A percentile compares a stretch with the other conserved stretches of the same genome.
Evolutionary conservation across 1,284 basidiomycete genomes (phyloP).

Genomic region (Irpex sp.): DNA sequence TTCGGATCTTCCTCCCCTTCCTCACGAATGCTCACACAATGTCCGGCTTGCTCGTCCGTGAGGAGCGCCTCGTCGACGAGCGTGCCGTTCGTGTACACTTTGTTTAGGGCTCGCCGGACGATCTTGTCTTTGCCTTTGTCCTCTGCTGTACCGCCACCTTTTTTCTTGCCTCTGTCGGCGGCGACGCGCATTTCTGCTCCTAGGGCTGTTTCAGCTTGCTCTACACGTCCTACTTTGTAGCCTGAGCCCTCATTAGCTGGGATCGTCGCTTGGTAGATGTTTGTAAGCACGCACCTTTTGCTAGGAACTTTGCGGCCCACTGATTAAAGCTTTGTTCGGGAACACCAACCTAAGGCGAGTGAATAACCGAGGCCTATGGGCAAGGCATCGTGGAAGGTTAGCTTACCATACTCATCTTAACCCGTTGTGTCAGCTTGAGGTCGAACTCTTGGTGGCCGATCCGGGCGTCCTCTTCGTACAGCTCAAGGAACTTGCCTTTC

Average conservation of each 20-base stretch:
- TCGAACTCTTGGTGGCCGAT: constrained; percentile 91
- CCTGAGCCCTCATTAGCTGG: constrained; percentile 40
- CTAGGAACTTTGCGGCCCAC: constrained; percentile 85
- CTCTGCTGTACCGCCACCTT: constrained; percentile 32
- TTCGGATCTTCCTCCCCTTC: constrained; percentile 33
- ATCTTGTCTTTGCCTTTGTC: constrained; percentile 66
- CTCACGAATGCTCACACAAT: constrained; percentile 90
- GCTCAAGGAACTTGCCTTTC: constrained; percentile 71
- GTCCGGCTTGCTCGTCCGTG: constrained; percentile 90
- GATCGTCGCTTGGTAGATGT: background rate
- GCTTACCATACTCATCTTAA: constrained; percentile 96
- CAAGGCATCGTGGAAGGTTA: background rate
- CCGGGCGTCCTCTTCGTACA: constrained; percentile 94
- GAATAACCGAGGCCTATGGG: background rate
- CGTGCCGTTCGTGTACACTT: constrained; percentile 96
- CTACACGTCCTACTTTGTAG: constrained; percentile 95
- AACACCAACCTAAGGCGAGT: constrained; percentile 73
- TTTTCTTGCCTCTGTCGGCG: constrained; percentile 57
- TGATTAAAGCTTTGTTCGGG: constrained; percentile 93
- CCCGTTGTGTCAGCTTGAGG: constrained; percentile 83
- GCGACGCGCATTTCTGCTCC: constrained; percentile 79
- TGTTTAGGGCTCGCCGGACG: constrained; percentile 83
- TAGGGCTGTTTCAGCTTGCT: constrained; percentile 92
- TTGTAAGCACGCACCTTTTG: constrained; percentile 50
- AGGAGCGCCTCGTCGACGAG: constrained; percentile 89